Base-by-base conservation (phyloP, 345 rosid genomes). In the Gossypium rotundifolium region DNA sequence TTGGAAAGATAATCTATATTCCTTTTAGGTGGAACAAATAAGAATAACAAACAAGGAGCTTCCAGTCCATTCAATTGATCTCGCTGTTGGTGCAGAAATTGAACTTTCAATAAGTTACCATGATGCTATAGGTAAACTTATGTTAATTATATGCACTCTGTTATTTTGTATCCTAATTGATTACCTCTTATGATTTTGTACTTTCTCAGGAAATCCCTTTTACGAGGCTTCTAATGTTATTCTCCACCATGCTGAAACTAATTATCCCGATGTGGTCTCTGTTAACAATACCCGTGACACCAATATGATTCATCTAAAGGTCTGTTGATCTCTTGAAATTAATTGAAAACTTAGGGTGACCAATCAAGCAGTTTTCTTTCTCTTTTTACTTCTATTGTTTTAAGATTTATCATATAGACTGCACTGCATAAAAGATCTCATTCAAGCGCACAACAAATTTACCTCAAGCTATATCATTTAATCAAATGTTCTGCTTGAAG, bases 1-100 rank as follows among this genome's bases (percentile, higher is more conserved):
- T 33, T 38, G n/a, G 74, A 8, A 38, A 54, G n/a, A 53, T 53
- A 33, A 54, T 25, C 25, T 16, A 29, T 29, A 46, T 73, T 61
- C 46, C 23, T 75, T 60, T 78, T 86, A 94, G 98, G 95, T 94
- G 81, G 87, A 89, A 52, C 98, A 94, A 90, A 82, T 90, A 81
- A 87, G 97, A 87, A 79, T 86, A 67, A 76, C 83, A 74, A 80
- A 78, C 53, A 80, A 84, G 71, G 83, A 80, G 80, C 77, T 85
- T 67, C 85, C 86, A 13, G 68, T 76, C 65, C 91, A 74, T 48
- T 77, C 80, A 70, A 77, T 87, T 63, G 83, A 89, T 87, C 87
- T 94, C 60, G 89, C 96, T 65, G 81, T 90, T 81, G 97, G 93
- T 61, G 85, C 93, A 71, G 93, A 90, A 82, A 65, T 85, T 74